These are phyloP conservation scores for Chytriomyces hyalinus DNA, from an alignment of 192 early-diverging fungal species.

Conservation along the genomic window DNA sequence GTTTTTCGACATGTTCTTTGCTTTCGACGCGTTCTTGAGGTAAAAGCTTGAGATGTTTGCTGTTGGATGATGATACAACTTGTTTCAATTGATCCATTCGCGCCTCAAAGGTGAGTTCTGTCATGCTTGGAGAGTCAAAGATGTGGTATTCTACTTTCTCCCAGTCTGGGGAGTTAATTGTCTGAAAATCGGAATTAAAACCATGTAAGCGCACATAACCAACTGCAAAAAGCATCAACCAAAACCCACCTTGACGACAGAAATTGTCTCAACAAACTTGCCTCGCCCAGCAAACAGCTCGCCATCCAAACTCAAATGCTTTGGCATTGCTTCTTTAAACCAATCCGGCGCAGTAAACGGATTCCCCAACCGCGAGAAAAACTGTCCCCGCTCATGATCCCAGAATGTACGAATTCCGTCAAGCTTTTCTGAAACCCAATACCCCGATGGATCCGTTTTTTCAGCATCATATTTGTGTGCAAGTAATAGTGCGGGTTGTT, in stretches of 20 bases:
- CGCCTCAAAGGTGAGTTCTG: slow-evolving; percentile 52
- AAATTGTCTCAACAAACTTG: slow-evolving; percentile 66
- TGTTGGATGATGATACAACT: slow-evolving; percentile 31
- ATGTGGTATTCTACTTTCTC: slow-evolving; percentile 60
- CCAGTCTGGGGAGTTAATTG: slow-evolving; percentile 51
- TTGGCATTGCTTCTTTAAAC: slow-evolving; percentile 56
- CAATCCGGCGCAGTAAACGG: slow-evolving; percentile 60
- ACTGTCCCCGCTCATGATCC: slow-evolving; percentile 51
- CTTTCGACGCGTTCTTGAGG: slow-evolving; percentile 50
- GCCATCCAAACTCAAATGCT: slow-evolving; percentile 66
- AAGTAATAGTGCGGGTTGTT: slow-evolving; percentile 32
- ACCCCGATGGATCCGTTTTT: slow-evolving; percentile 64
- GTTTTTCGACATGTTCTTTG: slow-evolving; percentile 50
- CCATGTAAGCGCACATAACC: no score
- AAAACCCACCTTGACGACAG: slow-evolving; percentile 59
- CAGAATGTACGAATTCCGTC: slow-evolving; percentile 73
- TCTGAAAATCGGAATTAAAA: slow-evolving; percentile 4
- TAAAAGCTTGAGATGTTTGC: slow-evolving; percentile 47
- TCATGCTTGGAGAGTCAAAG: slow-evolving; percentile 68
- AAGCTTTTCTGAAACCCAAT: slow-evolving; percentile 76
- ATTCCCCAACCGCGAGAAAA: slow-evolving; percentile 65
- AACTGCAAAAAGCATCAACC: slow-evolving; percentile 17
- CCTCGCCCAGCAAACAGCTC: slow-evolving; percentile 74
- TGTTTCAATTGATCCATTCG: slow-evolving; percentile 35
- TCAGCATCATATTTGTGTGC: slow-evolving; percentile 34